Percentiles rank a stretch among this genome's conserved stretches.
phyloP scores from a whole-genome alignment of 2,329 filamentous ascomycete genomes.

The Aschersonia sp. region DNA sequence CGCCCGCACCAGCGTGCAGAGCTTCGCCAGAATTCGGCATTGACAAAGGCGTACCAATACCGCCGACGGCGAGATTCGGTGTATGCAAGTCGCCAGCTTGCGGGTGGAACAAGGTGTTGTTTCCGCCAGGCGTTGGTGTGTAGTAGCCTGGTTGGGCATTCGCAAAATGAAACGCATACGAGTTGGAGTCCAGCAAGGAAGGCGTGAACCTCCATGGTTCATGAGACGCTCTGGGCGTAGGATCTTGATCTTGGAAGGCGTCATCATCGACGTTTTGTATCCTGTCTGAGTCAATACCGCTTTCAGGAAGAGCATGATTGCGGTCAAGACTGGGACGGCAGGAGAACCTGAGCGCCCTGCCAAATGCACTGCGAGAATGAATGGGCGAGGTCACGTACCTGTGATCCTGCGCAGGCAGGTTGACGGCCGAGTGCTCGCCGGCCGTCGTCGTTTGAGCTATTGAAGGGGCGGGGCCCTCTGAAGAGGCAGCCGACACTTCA shows the following conservation, averaged over 20 bases:
- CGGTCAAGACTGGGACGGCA: background rate
- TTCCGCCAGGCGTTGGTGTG: slow-evolving; percentile 71
- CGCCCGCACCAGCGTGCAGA: slow-evolving; percentile 42
- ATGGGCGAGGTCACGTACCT: slow-evolving; percentile 10
- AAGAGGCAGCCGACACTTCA: slow-evolving; percentile 44
- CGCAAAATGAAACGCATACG: slow-evolving; percentile 69
- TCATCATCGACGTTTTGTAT: slow-evolving; percentile 12
- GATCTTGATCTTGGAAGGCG: slow-evolving; percentile 55
- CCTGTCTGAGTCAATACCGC: slow-evolving; percentile 4
- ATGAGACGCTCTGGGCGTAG: slow-evolving; percentile 64
- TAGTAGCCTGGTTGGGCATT: slow-evolving; percentile 76
- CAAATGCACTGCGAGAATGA: too few species aligned
- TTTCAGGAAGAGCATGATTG: background rate
- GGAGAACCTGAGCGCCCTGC: background rate
- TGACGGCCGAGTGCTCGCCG: slow-evolving; percentile 10
- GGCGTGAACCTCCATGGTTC: slow-evolving; percentile 83
- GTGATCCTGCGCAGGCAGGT: slow-evolving; percentile 9
- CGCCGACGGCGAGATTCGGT: slow-evolving; percentile 58
- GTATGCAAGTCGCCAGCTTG: slow-evolving; percentile 82
- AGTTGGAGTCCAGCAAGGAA: slow-evolving; percentile 73
- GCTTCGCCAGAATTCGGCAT: slow-evolving; percentile 55
- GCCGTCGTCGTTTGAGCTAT: slow-evolving; percentile 19
- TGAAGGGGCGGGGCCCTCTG: slow-evolving; percentile 26
- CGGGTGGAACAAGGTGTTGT: slow-evolving; percentile 65
- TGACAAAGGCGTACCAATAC: slow-evolving; percentile 68